Evolutionary conservation across 106 monocot genomes (phyloP), one percentile per base, ranked within the genome.

Genomic region (Dendrobium nobile): DNA sequence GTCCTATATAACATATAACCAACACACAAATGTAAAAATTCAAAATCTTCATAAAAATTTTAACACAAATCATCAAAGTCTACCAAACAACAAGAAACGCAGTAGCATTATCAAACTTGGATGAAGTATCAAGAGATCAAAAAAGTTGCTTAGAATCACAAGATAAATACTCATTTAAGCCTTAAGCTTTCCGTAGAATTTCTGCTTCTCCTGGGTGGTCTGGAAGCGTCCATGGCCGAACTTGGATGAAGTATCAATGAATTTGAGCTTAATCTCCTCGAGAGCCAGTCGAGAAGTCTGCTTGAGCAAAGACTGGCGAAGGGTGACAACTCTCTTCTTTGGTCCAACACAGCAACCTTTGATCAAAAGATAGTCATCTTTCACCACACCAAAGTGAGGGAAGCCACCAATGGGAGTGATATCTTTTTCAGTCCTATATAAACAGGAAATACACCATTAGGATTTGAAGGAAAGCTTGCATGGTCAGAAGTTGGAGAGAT

Each of bases 251-350:
- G 92, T 88, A 75, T 93, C 92, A 7, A 90, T 64, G 75, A 93
- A 90, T 72, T 93, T 93, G 79, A 90, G 87, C 83, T 90, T 93
- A 75, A 93, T 90, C 82, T 88, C 92, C 78, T 93, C 92, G 81
- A 88, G 56, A 10, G 86, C 90, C 17, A 86, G 22, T 0, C 92
- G 70, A 0, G 92, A 90, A 2, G 88, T 93, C 55, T 90, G 92
- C 81, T 90, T 90, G 65, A 93, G 79, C 80, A 92, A 79, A 15
- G 90, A 86, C 68, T 93, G 90, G 61, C 90, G 73, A 65, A 93
- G 82, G 41, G 92, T 93, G 31, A 90, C 78, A 0, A 93, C 88
- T 7, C 90, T 67, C 86, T 90, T 93, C 85, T 93, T 93, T 3
- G 92, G 90, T 11, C 92, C 90, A 10, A 88, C 79, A 56, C 92